These are phyloP conservation scores for Chondrus crispus DNA, from an alignment of 23 red algal genomes.

Conservation along the genomic window DNA sequence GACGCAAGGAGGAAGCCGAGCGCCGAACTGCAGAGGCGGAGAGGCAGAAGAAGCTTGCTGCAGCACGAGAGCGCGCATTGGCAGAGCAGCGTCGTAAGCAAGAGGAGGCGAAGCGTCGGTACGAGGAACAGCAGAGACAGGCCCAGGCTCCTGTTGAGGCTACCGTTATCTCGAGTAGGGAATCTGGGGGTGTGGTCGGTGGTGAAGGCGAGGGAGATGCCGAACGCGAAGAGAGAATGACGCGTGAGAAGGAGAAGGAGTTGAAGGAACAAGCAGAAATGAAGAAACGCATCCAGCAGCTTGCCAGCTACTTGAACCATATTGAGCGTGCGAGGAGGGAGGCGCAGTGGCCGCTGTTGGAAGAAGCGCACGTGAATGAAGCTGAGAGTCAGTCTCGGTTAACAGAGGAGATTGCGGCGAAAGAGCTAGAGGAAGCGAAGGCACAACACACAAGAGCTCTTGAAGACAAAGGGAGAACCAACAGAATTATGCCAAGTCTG, in stretches of 20 bases:
- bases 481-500: constrained; percentile 42
- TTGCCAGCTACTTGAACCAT: constrained; percentile 80
- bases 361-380: constrained; percentile 50
- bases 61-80: constrained; percentile 40
- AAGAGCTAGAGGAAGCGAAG: constrained; percentile 56
- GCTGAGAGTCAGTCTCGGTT: constrained; percentile 27
- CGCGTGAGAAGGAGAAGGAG: constrained; percentile 82
- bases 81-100: constrained; percentile 77
- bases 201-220: constrained; percentile 42
- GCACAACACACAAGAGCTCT: constrained; percentile 55
- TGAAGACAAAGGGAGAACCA: constrained; percentile 58
- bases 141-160: constrained; percentile 61
- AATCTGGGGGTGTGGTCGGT: constrained; percentile 6
- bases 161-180: not conserved
- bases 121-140: constrained; percentile 85
- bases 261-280: constrained; percentile 66
- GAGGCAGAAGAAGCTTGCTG: constrained; percentile 73
- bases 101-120: constrained; percentile 75
- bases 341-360: constrained; percentile 57
- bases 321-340: constrained; percentile 82
- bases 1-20: constrained; percentile 76
- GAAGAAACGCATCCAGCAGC: constrained; percentile 69
- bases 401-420: constrained; percentile 22
- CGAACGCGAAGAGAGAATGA: constrained; percentile 75
- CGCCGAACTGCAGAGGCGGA: constrained; percentile 54